Conservation (phyloP, 495 filamentous ascomycete genomes). For the Penicillium argentinense region DNA sequence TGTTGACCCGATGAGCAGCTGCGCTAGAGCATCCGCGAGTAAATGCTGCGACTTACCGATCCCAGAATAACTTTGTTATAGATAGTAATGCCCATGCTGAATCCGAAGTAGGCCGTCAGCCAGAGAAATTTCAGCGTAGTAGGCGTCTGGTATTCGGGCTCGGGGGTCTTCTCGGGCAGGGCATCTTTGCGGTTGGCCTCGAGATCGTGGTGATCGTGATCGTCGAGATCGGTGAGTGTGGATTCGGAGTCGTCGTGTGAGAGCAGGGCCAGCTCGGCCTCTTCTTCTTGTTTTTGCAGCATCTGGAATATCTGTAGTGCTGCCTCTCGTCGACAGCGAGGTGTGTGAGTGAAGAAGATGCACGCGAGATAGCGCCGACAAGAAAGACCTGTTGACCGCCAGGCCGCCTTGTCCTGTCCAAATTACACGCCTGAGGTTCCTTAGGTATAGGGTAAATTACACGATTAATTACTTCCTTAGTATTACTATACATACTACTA, state of each 20-base stretch:
- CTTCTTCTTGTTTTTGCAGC: slow-evolving; percentile 8
- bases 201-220: slow-evolving; percentile 1
- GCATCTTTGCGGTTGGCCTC: slow-evolving; percentile 14
- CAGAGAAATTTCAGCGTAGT: slow-evolving; percentile 18
- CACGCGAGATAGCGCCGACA: no score
- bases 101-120: slow-evolving; percentile 14
- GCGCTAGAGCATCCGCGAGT: no score
- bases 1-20: no score
- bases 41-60: slow-evolving; percentile 7
- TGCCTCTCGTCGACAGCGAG: no score
- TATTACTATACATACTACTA: no score
- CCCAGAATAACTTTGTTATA: slow-evolving; percentile 20
- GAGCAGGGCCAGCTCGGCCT: slow-evolving; percentile 16
- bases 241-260: slow-evolving; percentile 10
- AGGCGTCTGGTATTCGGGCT: slow-evolving; percentile 16
- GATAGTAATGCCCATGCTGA: slow-evolving; percentile 19
- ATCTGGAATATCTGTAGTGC: slow-evolving; percentile 7
- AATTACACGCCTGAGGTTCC: no score
- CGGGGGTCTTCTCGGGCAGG: background rate
- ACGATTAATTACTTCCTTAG: no score
- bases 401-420: no score
- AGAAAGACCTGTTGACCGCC: no score
- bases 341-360: no score
- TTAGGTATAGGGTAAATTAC: no score
- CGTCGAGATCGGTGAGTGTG: background rate